Evolutionary conservation across 2,329 filamentous ascomycete species (phyloP), one percentile per base, ranked within the genome.

Genomic region (Didymella pomorum): DNA sequence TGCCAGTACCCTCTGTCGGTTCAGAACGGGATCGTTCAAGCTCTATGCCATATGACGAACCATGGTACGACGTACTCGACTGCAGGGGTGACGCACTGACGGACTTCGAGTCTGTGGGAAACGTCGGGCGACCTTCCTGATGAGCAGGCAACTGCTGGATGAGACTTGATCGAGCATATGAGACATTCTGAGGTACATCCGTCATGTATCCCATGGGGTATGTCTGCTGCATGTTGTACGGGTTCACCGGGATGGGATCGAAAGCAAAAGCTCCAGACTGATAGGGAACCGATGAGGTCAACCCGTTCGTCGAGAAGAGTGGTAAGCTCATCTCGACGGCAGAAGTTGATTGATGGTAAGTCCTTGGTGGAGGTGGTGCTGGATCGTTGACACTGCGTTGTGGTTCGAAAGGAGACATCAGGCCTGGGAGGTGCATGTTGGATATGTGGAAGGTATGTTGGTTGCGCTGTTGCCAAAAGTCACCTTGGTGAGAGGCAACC

Each of bases 11-110:
- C 54, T 76, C 78, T 4, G 71, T 72, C 23, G 76, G 71, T 23
- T 82, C 76, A 1, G 80, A 76, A 58, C 81, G 78, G 28, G 82
- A 78, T 10, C 80, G 63, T 79, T 79, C 74, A 82, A 85, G 64
- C 43, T 73, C 66, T 52, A 68, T 58, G 56, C 63, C 39, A 49
- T 72, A 74, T 10, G 67, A 62, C 18, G 68, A 61, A 51, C 79
- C 68, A 63, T 74, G 72, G 66, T 78, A 77, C 3, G 78, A 62
- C 35, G 76, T 74, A 44, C 68, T 76, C n/a, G 79, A 72, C 21
- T 78, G 75, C 12, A 79, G 67, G 1, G 80, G 80, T 8, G 79
- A 81, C 31, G 69, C 64, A 21, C 72, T 74, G 58, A 82, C 81
- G 1, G 73, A 66, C 62, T 82, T 83, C 63, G 82, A 78, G 45